phyloP scores from a whole-genome alignment of 2,329 filamentous ascomycete genomes.

The Amauroascus verrucosus region DNA sequence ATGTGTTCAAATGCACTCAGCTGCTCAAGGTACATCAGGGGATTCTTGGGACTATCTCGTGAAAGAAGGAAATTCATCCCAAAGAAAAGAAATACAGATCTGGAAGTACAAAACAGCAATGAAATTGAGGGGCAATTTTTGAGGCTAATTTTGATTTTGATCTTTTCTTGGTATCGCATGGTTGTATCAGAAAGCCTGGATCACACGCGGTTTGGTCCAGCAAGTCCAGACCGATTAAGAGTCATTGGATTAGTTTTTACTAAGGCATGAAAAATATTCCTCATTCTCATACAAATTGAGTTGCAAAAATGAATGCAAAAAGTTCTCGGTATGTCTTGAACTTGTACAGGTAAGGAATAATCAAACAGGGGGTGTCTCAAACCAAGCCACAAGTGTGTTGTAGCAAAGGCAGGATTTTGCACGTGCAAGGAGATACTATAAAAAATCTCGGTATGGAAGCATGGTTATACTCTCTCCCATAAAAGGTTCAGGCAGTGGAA shows the following conservation, averaged over 20 bases:
- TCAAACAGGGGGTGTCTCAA: conserved; percentile 10
- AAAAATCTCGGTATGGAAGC: too few species aligned
- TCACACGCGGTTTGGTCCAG: not conserved
- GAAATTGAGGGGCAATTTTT: not conserved
- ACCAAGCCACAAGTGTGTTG: conserved; percentile 1
- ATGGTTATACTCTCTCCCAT: too few species aligned
- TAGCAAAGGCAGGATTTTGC: not conserved
- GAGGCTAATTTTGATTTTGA: not conserved
- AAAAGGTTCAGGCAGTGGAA: too few species aligned
- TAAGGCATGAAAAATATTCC: not conserved
- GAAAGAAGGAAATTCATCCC: not conserved
- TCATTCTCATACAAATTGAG: conserved; percentile 1
- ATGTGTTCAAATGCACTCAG: not conserved
- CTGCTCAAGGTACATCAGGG: not conserved
- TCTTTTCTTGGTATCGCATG: not conserved
- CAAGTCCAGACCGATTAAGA: not conserved
- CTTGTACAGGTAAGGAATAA: not conserved
- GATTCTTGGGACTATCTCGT: not conserved
- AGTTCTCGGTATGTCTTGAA: not conserved
- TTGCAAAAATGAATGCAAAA: not conserved
- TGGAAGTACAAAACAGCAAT: not conserved
- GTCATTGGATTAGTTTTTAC: not conserved
- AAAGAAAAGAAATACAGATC: not conserved
- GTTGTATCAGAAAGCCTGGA: not conserved
- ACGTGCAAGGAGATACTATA: too few species aligned